Evolutionary conservation across 2,329 filamentous ascomycete species (phyloP), one percentile per base, ranked within the genome.

Genomic region (Eutypa lata): DNA sequence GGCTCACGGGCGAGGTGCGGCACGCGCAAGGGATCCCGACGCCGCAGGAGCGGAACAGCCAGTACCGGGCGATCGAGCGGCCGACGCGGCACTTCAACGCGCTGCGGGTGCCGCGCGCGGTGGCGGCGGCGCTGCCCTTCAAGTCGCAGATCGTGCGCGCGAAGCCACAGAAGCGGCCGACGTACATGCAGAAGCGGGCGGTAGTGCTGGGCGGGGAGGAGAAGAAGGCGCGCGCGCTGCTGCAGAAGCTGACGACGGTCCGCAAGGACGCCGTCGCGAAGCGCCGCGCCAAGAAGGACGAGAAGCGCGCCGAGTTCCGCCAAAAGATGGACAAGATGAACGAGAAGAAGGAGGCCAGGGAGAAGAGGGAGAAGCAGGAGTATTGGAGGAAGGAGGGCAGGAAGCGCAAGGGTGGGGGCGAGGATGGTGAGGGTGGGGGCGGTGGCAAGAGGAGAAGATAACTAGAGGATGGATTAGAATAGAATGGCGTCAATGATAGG

Each of bases 101-200:
- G 3, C 80, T 92, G 21, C 80, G 82, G 55, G 86, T 95, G n/a
- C 90, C 90, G 2, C 83, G 86, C 52, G 86, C 88, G 58, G 79
- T 95, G 28, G 91, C 91, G 48, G 87, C 91, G 14, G 84, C 90
- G 6, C 82, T 99, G 10, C 94, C 94, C 5, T 99, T 89, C 83
- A 93, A 92, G 69, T 92, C 89, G 13, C 94, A 99, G 71, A 92
- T 96, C 65, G 82, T 88, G 21, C 77, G 85, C 68, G 93, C 89
- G 76, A 88, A 88, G 73, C 85, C 88, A 55, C 90, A 92, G 75
- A 86, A 83, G 70, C 87, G 86, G 64, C 74, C 87, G 66, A 96
- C 92, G 21, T 99, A 99, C 71, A 80, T 96, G 79, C 91, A 96
- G 77, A 97, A 97, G 76, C 89, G 94, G 10, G 94, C 93, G 14